These are phyloP conservation scores for Mariannaea sp. DNA, from an alignment of 2,329 filamentous ascomycete genomes.

Conservation along the genomic window DNA sequence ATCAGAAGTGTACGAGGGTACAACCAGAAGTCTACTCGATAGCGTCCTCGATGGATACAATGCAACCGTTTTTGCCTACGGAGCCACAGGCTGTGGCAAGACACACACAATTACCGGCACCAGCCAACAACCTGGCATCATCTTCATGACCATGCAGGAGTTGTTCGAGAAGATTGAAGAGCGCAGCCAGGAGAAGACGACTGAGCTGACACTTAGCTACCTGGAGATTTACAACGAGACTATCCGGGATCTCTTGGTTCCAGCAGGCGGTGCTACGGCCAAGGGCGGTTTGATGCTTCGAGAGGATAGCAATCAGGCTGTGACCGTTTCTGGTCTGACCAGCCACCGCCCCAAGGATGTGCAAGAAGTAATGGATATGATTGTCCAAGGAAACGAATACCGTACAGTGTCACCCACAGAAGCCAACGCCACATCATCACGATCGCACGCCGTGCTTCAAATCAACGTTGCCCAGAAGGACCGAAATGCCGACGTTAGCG, in stretches of 20 bases:
- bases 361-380: conserved; percentile 98
- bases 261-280: conserved; percentile 68
- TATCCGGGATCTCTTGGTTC: conserved; percentile 91
- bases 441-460: conserved; percentile 95
- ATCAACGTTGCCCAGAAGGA: conserved; percentile 97
- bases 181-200: conserved; percentile 80
- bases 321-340: conserved; percentile 87
- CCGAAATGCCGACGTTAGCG: conserved; percentile 86
- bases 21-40: conserved; percentile 86
- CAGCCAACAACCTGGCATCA: conserved; percentile 90
- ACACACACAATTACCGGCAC: conserved; percentile 97
- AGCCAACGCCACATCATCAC: conserved; percentile 95
- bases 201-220: conserved; percentile 91
- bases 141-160: conserved; percentile 99
- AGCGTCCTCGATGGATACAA: conserved; percentile 98
- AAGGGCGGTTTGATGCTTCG: conserved; percentile 77
- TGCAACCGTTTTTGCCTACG: conserved; percentile 97
- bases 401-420: conserved; percentile 96
- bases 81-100: conserved; percentile 96
- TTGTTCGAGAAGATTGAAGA: conserved; percentile 96
- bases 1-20: conserved; percentile 92
- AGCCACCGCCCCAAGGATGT: conserved; percentile 92
- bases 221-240: conserved; percentile 99
- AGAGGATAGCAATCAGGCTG: conserved; percentile 91
- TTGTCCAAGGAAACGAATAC: conserved; percentile 90